Evolutionary conservation across 2,329 filamentous ascomycete genomes (phyloP).

Genomic region (Aureobasidium lini): DNA sequence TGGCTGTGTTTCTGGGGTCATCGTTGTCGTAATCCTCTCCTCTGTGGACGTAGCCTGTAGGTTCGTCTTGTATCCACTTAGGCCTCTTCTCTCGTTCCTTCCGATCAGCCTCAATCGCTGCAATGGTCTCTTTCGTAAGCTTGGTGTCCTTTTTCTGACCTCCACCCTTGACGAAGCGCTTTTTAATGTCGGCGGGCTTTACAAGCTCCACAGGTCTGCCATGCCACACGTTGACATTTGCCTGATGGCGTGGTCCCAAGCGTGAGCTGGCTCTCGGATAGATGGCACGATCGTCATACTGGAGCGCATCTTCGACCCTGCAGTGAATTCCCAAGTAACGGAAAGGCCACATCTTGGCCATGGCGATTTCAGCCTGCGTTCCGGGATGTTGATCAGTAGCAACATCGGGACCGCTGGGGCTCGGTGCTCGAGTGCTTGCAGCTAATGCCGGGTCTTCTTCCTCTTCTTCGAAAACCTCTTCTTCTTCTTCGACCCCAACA

Average conservation of each 20-base stretch:
- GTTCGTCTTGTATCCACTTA: slow-evolving; percentile 90
- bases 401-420: slow-evolving; percentile 37
- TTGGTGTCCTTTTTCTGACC: slow-evolving; percentile 68
- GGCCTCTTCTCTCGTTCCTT: slow-evolving; percentile 71
- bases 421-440: slow-evolving; percentile 55
- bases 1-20: slow-evolving; percentile 67
- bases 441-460: slow-evolving; percentile 47
- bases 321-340: slow-evolving; percentile 94
- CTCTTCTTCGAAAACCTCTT: slow-evolving; percentile 58
- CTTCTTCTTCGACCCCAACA: slow-evolving; percentile 52
- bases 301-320: slow-evolving; percentile 86
- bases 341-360: slow-evolving; percentile 93
- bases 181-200: slow-evolving; percentile 80
- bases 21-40: slow-evolving; percentile 70
- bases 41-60: slow-evolving; percentile 72
- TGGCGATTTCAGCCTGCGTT: slow-evolving; percentile 81
- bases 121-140: slow-evolving; percentile 69
- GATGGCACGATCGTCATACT: slow-evolving; percentile 89
- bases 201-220: slow-evolving; percentile 84
- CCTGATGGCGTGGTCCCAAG: slow-evolving; percentile 84
- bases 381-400: slow-evolving; percentile 53
- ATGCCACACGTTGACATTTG: slow-evolving; percentile 75
- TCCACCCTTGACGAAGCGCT: slow-evolving; percentile 55
- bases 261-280: slow-evolving; percentile 93
- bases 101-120: slow-evolving; percentile 75